Base-by-base conservation (phyloP, 139 green algal species). In the Spirogloea muscicola region DNA sequence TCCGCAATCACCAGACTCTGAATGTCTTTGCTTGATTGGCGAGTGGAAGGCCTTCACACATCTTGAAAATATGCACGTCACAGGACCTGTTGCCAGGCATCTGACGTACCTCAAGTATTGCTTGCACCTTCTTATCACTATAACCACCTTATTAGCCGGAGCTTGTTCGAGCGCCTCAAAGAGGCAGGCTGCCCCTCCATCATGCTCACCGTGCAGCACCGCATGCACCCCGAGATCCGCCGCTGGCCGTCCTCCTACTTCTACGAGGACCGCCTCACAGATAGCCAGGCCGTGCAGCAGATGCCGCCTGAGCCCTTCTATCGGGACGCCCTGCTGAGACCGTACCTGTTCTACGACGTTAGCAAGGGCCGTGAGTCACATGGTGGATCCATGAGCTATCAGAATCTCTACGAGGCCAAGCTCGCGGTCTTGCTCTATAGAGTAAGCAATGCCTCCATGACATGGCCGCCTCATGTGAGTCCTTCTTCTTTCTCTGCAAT, bases 161-260 rank as follows among this genome's bases (percentile, higher is more conserved):
- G 38, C 5, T 27, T 79, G 2, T 67, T 77, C 3, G 55, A 80
- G 72, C 72, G 91, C 6, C 82, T 96, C 76, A 85, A 92, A 83
- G 29, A 40, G 27, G 55, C 52, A 7, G 82, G 84, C 37, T 82
- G 74, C 48, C 85, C 86, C 3, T 82, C 86, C 25, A 81, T 84
- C 64, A 68, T 93, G 81, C 82, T 93, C 16, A 84, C 27, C 34
- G 49, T 44, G 59, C 49, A 63, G 51, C 96, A 94, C 83, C 88
- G 93, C 74, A 96, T 96, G 93, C 90, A 96, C 72, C 91, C 91
- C 5, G 74, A 82, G 33, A 96, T 96, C 66, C 79, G 93, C 31
- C 34, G 68, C 66, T 96, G 95, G 65, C 89, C 90, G 3, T 90
- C 82, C 1, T 49, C 42, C 7, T 85, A 86, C 76, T 96, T 96